Evolutionary conservation across 108 stramenopile species (phyloP), one percentile per base, ranked within the genome.

Genomic region (Skeletonema potamos): DNA sequence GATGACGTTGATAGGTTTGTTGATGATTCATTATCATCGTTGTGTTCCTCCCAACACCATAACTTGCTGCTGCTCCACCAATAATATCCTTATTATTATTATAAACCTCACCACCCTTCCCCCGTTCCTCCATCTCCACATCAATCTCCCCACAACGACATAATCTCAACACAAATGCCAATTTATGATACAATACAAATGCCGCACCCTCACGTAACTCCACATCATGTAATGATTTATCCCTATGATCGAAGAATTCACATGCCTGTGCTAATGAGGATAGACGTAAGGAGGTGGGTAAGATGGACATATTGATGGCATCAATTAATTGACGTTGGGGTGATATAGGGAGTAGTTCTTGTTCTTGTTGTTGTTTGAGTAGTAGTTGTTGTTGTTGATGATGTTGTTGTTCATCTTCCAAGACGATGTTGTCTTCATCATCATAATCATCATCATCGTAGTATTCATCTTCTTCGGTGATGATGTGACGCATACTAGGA

Each of bases 171-270:
- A 72, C 74, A n/a, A 85, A 73, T 24, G 82, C 85, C 43, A 85
- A 58, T 36, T 84, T 84, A 13, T 83, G 82, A 65, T 83, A 85
- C n/a, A 85, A 30, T 0, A 83, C 76, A 59, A 61, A 70, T 12
- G 82, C 85, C 6, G 82, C 85, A 27, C 82, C 82, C 62, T 85
- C 82, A 12, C 66, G 60, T 5, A 85, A 29, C 54, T 85, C 85
- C 0, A 60, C 43, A 54, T 85, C 85, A 39, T 85, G 85, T 34
- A 72, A 72, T 1, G 68, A 48, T 51, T 79, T 41, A 68, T 83
- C 85, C 24, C 79, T 28, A 63, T 85, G 85, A 77, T 85, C 85
- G 26, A 85, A 83, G 34, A 82, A 82, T 58, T 77, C 77, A 27
- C 67, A 44, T 20, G 84, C 81, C 54, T 85, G 81, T 5, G 73